Conservation (phyloP, 1,139 yeast species). For the Sugiyamaella neomexicana region DNA sequence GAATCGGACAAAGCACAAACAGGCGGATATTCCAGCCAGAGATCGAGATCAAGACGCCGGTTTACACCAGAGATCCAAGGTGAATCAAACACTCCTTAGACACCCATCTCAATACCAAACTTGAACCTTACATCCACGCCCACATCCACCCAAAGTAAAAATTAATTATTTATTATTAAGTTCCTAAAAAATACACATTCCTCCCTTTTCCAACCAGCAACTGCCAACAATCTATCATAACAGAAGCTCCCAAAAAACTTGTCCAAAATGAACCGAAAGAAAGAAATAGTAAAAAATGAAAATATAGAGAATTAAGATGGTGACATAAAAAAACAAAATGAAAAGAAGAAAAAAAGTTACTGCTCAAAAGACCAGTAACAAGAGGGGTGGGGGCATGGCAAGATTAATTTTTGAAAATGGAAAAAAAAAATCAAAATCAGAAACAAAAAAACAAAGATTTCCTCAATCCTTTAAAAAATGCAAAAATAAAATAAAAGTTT, state of each 20-base stretch:
- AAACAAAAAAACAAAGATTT: conserved; percentile 14
- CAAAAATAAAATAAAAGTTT: conserved; percentile 7
- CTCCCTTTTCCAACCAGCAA: conserved; percentile 8
- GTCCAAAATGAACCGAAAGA: conserved; percentile 6
- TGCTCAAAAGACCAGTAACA: neutral
- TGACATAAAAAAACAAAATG: neutral
- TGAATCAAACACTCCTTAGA: too few species aligned
- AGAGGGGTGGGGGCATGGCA: conserved; percentile 15
- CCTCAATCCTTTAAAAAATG: conserved; percentile 7
- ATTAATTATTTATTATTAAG: conserved; percentile 10
- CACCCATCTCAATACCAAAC: too few species aligned
- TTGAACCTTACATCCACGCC: too few species aligned
- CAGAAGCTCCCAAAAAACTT: conserved; percentile 4
- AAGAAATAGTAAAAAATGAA: conserved; percentile 8
- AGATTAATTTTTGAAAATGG: conserved; percentile 6
- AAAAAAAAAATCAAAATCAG: neutral
- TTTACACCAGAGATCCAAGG: too few species aligned
- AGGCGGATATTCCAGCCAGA: too few species aligned
- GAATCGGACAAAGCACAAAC: too few species aligned
- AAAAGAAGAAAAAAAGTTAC: neutral
- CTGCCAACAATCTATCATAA: conserved; percentile 14
- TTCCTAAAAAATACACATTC: conserved; percentile 21
- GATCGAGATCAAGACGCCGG: too few species aligned
- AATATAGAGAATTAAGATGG: conserved; percentile 6
- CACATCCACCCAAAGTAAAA: neutral